phyloP scores from a whole-genome alignment of 2,329 filamentous ascomycete genomes.

The Chaetomiaceae sp. region DNA sequence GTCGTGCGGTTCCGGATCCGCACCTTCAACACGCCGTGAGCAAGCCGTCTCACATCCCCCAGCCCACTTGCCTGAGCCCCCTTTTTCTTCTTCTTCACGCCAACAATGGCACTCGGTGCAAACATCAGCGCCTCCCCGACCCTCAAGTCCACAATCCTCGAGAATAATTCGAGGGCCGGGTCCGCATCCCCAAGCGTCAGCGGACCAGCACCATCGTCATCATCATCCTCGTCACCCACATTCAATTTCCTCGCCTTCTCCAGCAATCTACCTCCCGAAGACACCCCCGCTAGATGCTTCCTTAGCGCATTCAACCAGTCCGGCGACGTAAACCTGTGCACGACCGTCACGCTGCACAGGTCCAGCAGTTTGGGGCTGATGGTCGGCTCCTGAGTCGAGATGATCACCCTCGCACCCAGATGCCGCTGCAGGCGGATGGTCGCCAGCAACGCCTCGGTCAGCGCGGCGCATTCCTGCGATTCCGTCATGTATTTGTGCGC shows the following conservation, averaged over 20 bases:
- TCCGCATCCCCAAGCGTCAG: conserved; percentile 24
- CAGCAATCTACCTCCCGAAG: conserved; percentile 20
- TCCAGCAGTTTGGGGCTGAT: conserved; percentile 65
- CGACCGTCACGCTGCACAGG: conserved; percentile 65
- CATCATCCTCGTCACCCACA: conserved; percentile 3
- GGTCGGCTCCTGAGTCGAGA: conserved; percentile 75
- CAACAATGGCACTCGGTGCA: conserved; percentile 40
- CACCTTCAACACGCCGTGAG: conserved; percentile 38
- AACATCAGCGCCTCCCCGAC: conserved; percentile 47
- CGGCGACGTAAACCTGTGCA: conserved; percentile 60
- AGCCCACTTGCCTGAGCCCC: neutral
- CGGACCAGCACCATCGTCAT: conserved; percentile 2
- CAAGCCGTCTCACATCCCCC: conserved; percentile 30
- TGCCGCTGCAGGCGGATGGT: conserved; percentile 70
- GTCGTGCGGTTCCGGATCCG: conserved; percentile 41
- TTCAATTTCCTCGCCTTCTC: conserved; percentile 20
- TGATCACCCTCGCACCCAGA: conserved; percentile 59
- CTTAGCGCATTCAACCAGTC: conserved; percentile 32
- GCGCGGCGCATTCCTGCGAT: conserved; percentile 47
- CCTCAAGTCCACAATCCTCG: conserved; percentile 39
- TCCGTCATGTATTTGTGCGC: conserved; percentile 72
- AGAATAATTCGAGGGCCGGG: conserved; percentile 35
- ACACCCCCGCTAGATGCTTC: conserved; percentile 31
- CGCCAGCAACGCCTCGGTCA: conserved; percentile 59
- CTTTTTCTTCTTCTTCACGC: conserved; percentile 25